Evolutionary conservation across 257 asterid species (phyloP), one percentile per base, ranked within the genome.

Genomic region (Nicotiana noctiflora): DNA sequence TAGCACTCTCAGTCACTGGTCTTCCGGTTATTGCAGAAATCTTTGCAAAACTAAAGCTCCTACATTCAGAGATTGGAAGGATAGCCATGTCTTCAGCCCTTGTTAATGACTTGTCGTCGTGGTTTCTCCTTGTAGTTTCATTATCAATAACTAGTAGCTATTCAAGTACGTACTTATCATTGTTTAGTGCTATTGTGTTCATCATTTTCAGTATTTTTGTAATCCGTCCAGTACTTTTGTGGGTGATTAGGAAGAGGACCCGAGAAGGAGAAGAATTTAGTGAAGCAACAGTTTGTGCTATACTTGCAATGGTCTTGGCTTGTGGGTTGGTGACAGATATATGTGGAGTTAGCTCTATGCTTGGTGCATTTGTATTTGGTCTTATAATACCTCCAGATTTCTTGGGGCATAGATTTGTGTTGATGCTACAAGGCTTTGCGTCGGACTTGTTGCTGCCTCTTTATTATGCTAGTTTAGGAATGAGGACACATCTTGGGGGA

Each of bases 281-380:
- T 21, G 83, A 83, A 76, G 57, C 79, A 4, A 67, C 60, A 10
- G 64, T 83, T 32, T 83, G 85, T 68, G n/a, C 76, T 68, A 68
- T 75, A 27, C 82, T 83, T 2, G 49, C 83, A 6, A 83, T 78
- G 83, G 85, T 79, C 25, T 68, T 83, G 83, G 81, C 66, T 55
- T 83, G 83, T 60, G 85, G 85, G n/a, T 60, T 83, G 32, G 49
- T 79, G 14, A 78, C 83, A 0, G 85, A 83, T 34, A 37, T 70
- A 12, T 77, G 82, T 68, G 83, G 85, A 29, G 75, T 83, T 4
- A 83, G 83, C 80, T 78, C 87, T 4, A 23, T 86, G 64, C 80
- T 83, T 14, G 90, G 90, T 25, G 86, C 90, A 5, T 87, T 85
- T 44, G 63, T 87, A 15, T 76, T 85, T 44, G 85, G 85, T 17